Evolutionary conservation across 225 moss, liverwort and hornwort genomes (phyloP), one percentile per base, ranked within the genome.

Genomic region (Bryoerythrophyllum caledonicum): DNA sequence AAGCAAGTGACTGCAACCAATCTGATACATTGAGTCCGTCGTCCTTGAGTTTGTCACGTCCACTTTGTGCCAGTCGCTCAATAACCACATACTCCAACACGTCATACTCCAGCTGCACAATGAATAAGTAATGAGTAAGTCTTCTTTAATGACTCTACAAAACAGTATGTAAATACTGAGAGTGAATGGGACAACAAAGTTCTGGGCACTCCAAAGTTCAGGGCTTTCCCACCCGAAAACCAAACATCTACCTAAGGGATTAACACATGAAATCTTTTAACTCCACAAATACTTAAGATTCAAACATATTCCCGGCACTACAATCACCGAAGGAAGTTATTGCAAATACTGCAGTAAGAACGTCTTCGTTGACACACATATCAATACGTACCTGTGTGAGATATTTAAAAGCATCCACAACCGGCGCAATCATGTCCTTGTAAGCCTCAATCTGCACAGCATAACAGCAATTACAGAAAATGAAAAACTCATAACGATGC

Each of bases 341-440:
- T 56, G 26, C n/a, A n/a, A n/a, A n/a, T n/a, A n/a, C n/a, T 37
- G 32, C 69, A 73, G 21, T 26, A 71, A 49, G 40, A 37, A 62
- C 8, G 30, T 10, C 7, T 74, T 59, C 37, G 21, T 60, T 74
- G 60, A 77, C 44, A 74, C 34, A 65, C n/a, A 37, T 21, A 30
- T 72, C 19, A 20, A 40, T 28, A 84, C 89, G 67, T 86, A 97
- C 97, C 76, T 99, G 97, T 37, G 94, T 99, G 21, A 99, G 89
- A 67, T 94, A 99, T 80, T 99, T 99, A 38, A 99, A 99, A 54
- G 97, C 97, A 74, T 99, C 97, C 63, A 99, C 97, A 82, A 99
- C 97, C 7, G 97, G 97, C 48, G 97, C 94, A 72, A 99, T 99
- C 97, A 99, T 99, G 70, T 99, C 97, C 87, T 95, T 99, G 84